Conservation (phyloP, 805 yeast genomes). For the Teunomyces aglyptinius region DNA sequence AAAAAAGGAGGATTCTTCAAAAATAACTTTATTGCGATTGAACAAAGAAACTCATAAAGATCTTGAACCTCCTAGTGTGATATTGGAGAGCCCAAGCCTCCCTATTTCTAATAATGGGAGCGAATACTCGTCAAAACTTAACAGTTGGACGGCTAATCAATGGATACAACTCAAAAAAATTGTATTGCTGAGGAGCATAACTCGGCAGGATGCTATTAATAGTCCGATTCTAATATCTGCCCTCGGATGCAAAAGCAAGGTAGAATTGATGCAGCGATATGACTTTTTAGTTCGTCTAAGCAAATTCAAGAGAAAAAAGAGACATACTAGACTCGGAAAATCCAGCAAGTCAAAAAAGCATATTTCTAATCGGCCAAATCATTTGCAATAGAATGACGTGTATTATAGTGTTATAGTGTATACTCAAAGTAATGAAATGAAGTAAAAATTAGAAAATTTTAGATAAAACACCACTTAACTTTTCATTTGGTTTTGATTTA, state of each 20-base stretch:
- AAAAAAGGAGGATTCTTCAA: neutral
- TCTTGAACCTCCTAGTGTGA: neutral
- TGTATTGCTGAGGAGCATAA: conserved; percentile 25
- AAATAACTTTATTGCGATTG: neutral
- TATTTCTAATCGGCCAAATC: neutral
- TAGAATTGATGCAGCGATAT: conserved; percentile 32
- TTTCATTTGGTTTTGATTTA: conserved; percentile 36
- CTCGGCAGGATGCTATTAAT: conserved; percentile 25
- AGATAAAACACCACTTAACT: conserved; percentile 49
- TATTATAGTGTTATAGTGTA: neutral
- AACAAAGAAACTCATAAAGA: neutral
- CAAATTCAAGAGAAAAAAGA: conserved; percentile 1
- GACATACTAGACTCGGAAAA: neutral
- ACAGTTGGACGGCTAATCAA: conserved; percentile 26
- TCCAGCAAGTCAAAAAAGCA: neutral
- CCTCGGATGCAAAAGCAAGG: conserved; percentile 24
- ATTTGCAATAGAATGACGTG: neutral
- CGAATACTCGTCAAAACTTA: neutral
- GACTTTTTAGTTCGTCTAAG: conserved; percentile 20
- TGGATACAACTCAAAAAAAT: conserved; percentile 34
- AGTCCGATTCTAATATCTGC: conserved; percentile 25
- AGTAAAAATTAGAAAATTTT: conserved; percentile 45
- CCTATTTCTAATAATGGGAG: neutral
- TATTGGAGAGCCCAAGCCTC: neutral
- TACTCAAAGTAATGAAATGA: neutral